phyloP scores from a whole-genome alignment of 1,139 yeast species.

The Pichia sp. region DNA sequence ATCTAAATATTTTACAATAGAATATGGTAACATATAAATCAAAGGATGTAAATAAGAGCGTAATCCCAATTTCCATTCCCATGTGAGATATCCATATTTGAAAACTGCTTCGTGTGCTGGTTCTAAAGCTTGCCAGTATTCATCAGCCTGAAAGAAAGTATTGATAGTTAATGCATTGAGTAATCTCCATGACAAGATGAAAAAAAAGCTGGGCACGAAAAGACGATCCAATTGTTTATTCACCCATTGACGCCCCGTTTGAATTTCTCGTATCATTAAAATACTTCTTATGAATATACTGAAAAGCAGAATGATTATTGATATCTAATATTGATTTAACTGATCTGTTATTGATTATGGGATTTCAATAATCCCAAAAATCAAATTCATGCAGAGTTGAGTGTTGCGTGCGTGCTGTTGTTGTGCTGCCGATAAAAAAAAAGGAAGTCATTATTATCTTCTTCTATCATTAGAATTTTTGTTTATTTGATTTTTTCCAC shows the following conservation, averaged over 20 bases:
- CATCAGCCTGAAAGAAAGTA: conserved; percentile 95
- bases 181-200: conserved; percentile 33
- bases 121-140: conserved; percentile 86
- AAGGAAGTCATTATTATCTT: too few relatives aligned
- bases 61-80: conserved; percentile 86
- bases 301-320: too few relatives aligned
- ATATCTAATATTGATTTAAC: too few relatives aligned
- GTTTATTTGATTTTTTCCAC: too few relatives aligned
- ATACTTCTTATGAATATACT: too few relatives aligned
- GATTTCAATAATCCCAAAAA: too few relatives aligned
- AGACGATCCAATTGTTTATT: not conserved
- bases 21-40: conserved; percentile 46
- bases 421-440: too few relatives aligned
- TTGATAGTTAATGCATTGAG: conserved; percentile 55
- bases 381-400: too few relatives aligned
- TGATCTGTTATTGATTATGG: too few relatives aligned
- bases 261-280: too few relatives aligned
- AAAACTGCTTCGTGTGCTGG: conserved; percentile 77
- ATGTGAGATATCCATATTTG: conserved; percentile 80
- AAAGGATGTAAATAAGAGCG: conserved; percentile 80
- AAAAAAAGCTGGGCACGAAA: not conserved
- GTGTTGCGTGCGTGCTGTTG: too few relatives aligned
- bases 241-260: not conserved
- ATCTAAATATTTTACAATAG: conserved; percentile 26
- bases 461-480: too few relatives aligned